Evolutionary conservation across 306 rosid genomes (phyloP).

Genomic region (Prunus salicina): DNA sequence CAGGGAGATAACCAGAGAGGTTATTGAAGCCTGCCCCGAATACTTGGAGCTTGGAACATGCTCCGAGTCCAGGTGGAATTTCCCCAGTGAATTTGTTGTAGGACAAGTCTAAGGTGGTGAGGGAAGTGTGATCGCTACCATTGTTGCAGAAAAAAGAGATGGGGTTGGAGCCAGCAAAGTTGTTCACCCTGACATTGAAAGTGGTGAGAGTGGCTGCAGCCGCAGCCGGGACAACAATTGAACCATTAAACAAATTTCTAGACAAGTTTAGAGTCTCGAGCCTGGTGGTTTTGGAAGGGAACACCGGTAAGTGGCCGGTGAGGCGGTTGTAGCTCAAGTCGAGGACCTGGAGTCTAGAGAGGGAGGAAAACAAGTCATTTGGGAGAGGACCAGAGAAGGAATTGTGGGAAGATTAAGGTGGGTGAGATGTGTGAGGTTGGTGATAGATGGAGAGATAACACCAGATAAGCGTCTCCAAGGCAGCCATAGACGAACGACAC

Average conservation of each 20-base stretch:
- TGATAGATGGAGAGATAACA: neutral
- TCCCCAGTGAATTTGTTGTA: neutral
- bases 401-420: neutral
- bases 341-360: neutral
- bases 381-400: neutral
- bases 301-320: too few relatives aligned
- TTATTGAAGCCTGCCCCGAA: neutral
- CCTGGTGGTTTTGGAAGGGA: too few relatives aligned
- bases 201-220: too few relatives aligned
- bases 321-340: too few relatives aligned
- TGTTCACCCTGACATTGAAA: too few relatives aligned
- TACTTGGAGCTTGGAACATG: neutral
- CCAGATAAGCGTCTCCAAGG: neutral
- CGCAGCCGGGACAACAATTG: too few relatives aligned
- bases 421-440: neutral
- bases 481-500: neutral
- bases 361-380: neutral
- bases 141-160: neutral
- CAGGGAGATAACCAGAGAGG: neutral
- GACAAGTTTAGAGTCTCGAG: too few relatives aligned
- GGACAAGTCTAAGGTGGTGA: too few relatives aligned
- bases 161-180: neutral
- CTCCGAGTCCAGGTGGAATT: neutral
- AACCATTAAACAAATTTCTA: too few relatives aligned
- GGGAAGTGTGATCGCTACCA: too few relatives aligned